A percentile compares a stretch with the other conserved stretches of the same genome.
phyloP scores from a whole-genome alignment of 2,329 filamentous ascomycete genomes.

The Esteya vermicola region DNA sequence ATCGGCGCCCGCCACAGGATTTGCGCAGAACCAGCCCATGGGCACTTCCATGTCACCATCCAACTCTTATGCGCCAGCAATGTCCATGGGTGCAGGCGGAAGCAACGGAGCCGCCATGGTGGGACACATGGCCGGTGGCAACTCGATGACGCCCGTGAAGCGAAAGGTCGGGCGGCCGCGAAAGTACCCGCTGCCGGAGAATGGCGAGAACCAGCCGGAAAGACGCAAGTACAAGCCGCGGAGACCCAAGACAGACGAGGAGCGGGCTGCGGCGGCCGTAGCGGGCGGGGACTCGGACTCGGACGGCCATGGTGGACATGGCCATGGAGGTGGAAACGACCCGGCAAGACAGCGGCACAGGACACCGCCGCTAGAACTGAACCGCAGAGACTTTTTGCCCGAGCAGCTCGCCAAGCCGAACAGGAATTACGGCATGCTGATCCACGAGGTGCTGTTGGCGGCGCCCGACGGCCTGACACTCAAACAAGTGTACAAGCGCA shows the following conservation, averaged over 20 bases:
- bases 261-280: constrained; percentile 21
- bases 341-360: constrained; percentile 49
- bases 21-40: too few species aligned
- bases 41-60: too few species aligned
- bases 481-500: constrained; percentile 50
- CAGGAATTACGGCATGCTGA: constrained; percentile 47
- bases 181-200: constrained; percentile 47
- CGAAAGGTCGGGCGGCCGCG: constrained; percentile 51
- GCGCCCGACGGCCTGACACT: constrained; percentile 40
- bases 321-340: constrained; percentile 32
- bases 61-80: too few species aligned
- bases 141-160: constrained; percentile 41
- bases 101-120: too few species aligned
- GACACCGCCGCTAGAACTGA: constrained; percentile 43
- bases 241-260: constrained; percentile 28
- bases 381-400: constrained; percentile 38
- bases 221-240: constrained; percentile 54
- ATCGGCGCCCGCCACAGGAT: too few species aligned
- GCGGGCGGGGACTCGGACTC: constrained; percentile 14
- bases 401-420: constrained; percentile 46
- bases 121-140: too few species aligned
- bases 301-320: constrained; percentile 16
- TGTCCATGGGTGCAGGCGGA: too few species aligned
- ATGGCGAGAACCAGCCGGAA: constrained; percentile 36
- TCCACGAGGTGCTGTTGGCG: constrained; percentile 43